Percentiles rank a stretch among this genome's conserved stretches.
Conservation (phyloP, 116 monocot genomes). For the Posidonia oceanica region DNA sequence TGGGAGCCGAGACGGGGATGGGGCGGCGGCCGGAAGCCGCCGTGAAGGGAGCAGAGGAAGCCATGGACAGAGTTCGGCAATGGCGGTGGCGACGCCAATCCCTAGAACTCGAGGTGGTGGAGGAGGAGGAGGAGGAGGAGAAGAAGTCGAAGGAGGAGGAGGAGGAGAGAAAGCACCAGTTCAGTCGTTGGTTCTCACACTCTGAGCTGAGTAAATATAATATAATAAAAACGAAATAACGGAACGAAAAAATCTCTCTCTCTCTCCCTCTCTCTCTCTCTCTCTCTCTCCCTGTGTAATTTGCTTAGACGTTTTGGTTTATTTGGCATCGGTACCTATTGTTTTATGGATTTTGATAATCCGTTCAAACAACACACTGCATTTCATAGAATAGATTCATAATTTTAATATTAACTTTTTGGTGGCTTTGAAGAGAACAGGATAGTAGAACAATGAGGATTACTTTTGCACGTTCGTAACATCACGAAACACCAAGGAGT, state of each 20-base stretch:
- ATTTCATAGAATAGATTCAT: too few relatives aligned
- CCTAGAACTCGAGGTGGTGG: slow-evolving; percentile 2
- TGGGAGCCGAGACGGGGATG: neutral
- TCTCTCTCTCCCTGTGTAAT: too few relatives aligned
- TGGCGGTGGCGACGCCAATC: slow-evolving; percentile 1
- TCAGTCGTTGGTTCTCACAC: neutral
- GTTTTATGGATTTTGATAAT: too few relatives aligned
- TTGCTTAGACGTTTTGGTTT: too few relatives aligned
- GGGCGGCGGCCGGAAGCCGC: slow-evolving; percentile 7
- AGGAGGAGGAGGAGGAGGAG: neutral
- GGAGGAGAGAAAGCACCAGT: neutral
- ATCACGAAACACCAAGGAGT: too few relatives aligned
- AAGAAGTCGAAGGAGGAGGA: slow-evolving; percentile 1
- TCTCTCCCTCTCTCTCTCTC: neutral
- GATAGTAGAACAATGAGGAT: too few relatives aligned
- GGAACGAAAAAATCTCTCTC: neutral
- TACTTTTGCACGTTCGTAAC: too few relatives aligned
- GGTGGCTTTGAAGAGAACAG: too few relatives aligned
- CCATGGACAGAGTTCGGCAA: slow-evolving; percentile 3
- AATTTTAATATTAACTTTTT: too few relatives aligned
- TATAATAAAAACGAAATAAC: too few relatives aligned
- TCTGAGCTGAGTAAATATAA: neutral
- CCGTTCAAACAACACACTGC: too few relatives aligned
- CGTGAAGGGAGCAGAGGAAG: slow-evolving; percentile 11
- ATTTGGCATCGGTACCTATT: too few relatives aligned